Evolutionary conservation across 768 basidiomycete genomes (phyloP), one percentile per base, ranked within the genome.

Genomic region (Termitomyces sp.): DNA sequence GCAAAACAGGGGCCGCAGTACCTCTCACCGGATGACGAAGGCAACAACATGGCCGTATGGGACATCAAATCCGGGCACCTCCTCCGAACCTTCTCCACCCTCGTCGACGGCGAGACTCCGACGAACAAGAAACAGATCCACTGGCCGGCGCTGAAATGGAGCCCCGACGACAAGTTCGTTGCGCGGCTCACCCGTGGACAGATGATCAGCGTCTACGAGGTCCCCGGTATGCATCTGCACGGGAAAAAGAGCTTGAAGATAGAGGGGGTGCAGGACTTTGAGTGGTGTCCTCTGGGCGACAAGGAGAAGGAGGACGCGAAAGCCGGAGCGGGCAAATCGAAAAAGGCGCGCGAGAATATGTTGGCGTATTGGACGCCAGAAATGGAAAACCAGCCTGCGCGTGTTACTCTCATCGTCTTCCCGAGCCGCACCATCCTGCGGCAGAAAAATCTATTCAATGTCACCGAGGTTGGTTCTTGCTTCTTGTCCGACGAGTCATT

Each of bases 61-160:
- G 94, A 98, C 66, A 85, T 96, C 77, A 95, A 94, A 73, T 88
- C 94, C 18, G 93, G 93, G 28, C 80, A 88, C 63, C 85, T 98
- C 22, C 82, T 98, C 45, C 90, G 97, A 53, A 98, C 95, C 2
- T 98, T 99, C 75, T 83, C 88, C 10, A 80, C 85, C 49, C 73
- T 73, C 46, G 74, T 75, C 46, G 87, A 86, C 55, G 81, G 76
- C 61, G 90, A 88, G 28, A 76, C 80, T 24, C 68, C 76, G 35
- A 73, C 78, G 1, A 69, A 71, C 57, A 91, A 89, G 73, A 92
- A 91, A 67, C 89, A 88, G 68, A 88, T 92, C 83, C 86, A 85
- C 63, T 98, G 96, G 95, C 97, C 97, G 2, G 86, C 87, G 22
- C 77, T 99, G 63, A 98, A 97, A 77, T 99, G 96, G 95, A 95